Percentiles rank a stretch among this genome's conserved stretches.
Evolutionary conservation across 306 rosid genomes (phyloP).

Genomic region (Albizia julibrissin): DNA sequence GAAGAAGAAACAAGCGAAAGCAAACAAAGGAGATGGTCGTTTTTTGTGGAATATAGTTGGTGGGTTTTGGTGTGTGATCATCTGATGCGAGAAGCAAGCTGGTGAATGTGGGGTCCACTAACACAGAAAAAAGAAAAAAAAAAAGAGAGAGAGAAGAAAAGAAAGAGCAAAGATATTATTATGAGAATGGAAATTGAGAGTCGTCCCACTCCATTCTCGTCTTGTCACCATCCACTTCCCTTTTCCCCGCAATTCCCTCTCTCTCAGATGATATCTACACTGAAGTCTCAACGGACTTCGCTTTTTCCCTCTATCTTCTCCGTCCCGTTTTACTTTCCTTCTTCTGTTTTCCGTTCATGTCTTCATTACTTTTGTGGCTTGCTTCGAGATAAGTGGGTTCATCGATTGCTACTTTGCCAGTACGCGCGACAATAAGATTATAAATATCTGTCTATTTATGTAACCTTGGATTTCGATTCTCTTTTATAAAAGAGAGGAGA

Average conservation of each 20-base stretch:
- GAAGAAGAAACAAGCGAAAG: slow-evolving; percentile 30
- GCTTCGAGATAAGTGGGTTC: background rate
- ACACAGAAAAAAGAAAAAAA: background rate
- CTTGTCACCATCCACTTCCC: slow-evolving; percentile 56
- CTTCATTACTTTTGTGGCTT: background rate
- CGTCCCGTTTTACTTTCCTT: background rate
- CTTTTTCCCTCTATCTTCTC: background rate
- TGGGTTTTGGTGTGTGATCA: background rate
- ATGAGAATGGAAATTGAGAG: slow-evolving; percentile 64
- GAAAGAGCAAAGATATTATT: slow-evolving; percentile 53
- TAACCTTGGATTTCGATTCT: background rate
- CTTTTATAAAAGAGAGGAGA: background rate
- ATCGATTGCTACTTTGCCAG: background rate
- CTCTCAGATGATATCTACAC: background rate
- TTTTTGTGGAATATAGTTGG: slow-evolving; percentile 10
- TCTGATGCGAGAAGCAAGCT: slow-evolving; percentile 40
- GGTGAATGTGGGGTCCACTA: slow-evolving; percentile 38
- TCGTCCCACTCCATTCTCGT: slow-evolving; percentile 52
- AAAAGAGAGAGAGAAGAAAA: slow-evolving; percentile 62
- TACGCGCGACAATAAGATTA: background rate
- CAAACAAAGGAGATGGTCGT: slow-evolving; percentile 40
- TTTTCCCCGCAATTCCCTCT: slow-evolving; percentile 66
- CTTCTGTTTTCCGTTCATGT: background rate
- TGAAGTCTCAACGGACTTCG: slow-evolving; percentile 3
- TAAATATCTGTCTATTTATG: background rate